These are phyloP conservation scores for Flaveria bidentis DNA, from an alignment of 129 eudicot genomes.

Conservation along the genomic window DNA sequence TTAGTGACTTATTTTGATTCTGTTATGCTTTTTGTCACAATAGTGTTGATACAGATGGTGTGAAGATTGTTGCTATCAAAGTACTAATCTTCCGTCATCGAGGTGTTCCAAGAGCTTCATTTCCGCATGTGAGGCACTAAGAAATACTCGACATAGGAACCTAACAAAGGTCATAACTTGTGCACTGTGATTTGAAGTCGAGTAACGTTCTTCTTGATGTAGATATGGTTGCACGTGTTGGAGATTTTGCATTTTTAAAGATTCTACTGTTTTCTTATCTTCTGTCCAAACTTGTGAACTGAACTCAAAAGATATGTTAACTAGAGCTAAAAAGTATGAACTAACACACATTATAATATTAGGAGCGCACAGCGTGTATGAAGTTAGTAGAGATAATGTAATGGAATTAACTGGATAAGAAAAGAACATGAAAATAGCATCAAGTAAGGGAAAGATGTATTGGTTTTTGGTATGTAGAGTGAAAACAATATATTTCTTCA, in stretches of 20 bases:
- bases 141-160: constrained; percentile 41
- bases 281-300: background rate
- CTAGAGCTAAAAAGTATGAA: constrained; percentile 4
- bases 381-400: constrained; percentile 16
- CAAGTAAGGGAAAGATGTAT: constrained; percentile 16
- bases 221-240: background rate
- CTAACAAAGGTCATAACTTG: constrained; percentile 33
- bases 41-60: constrained; percentile 1
- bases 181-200: background rate
- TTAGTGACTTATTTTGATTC: background rate
- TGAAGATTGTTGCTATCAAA: constrained; percentile 34
- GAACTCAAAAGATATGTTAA: background rate
- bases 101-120: constrained; percentile 35
- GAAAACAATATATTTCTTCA: constrained; percentile 21
- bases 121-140: constrained; percentile 37
- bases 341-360: constrained; percentile 4
- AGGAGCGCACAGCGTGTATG: constrained; percentile 9
- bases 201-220: background rate
- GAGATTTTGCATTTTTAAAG: constrained; percentile 18
- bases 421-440: background rate
- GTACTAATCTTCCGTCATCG: constrained; percentile 34
- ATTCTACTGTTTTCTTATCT: background rate
- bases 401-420: constrained; percentile 5
- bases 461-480: constrained; percentile 30
- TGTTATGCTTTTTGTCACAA: too few relatives aligned